Conservation (phyloP, 306 rosid genomes). For the Oxytropis ochrocephala region DNA sequence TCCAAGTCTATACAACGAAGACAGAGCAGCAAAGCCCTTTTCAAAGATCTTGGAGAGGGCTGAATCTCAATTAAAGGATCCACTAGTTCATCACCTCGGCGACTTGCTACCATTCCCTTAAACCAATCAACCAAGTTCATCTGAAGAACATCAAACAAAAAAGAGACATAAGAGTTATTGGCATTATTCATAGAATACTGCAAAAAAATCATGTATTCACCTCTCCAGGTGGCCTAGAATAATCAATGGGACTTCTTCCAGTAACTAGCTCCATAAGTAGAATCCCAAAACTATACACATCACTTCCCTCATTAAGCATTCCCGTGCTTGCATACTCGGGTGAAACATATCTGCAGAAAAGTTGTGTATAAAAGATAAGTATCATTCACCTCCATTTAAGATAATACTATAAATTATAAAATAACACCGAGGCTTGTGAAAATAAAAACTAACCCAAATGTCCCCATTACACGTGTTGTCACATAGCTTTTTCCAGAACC, state of each 20-base stretch:
- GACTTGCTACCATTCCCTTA: conserved; percentile 87
- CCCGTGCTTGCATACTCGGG: conserved; percentile 99
- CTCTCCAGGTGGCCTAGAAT: conserved; percentile 91
- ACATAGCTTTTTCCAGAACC: conserved; percentile 80
- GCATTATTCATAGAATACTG: conserved; percentile 7
- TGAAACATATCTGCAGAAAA: conserved; percentile 73
- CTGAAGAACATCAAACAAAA: conserved; percentile 41
- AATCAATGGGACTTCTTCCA: conserved; percentile 95
- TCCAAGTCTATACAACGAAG: conserved; percentile 92
- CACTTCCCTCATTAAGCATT: conserved; percentile 96
- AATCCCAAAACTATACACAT: conserved; percentile 88
- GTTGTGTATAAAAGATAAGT: not conserved
- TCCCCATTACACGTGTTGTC: conserved; percentile 98
- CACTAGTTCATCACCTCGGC: conserved; percentile 71
- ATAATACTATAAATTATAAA: not conserved
- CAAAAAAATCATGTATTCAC: conserved; percentile 38
- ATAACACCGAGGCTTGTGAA: not conserved
- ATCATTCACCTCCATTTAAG: not conserved
- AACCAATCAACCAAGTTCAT: conserved; percentile 99
- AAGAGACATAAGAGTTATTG: not conserved
- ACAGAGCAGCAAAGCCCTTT: conserved; percentile 82
- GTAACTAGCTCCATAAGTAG: conserved; percentile 94
- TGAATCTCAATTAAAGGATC: conserved; percentile 78
- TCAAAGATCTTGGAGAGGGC: conserved; percentile 77
- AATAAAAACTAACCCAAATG: conserved; percentile 75